phyloP scores from a whole-genome alignment of 192 early-diverging fungal genomes.

The Jimgerdemannia lactiflua region DNA sequence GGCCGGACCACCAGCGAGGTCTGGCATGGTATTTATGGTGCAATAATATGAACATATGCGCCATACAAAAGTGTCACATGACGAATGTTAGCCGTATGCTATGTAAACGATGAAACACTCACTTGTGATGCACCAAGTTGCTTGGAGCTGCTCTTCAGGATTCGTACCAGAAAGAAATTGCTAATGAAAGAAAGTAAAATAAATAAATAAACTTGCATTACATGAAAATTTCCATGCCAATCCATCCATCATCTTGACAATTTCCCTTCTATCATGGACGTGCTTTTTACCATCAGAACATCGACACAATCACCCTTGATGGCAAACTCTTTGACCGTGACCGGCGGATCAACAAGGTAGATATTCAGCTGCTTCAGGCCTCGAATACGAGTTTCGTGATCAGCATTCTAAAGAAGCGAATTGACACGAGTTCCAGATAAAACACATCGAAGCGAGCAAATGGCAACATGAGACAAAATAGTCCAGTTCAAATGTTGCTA shows the following conservation, averaged over 20 bases:
- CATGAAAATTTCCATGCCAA: too few relatives aligned
- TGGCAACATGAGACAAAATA: neutral
- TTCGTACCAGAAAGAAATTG: constrained; percentile 18
- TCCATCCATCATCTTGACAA: too few relatives aligned
- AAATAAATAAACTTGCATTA: too few relatives aligned
- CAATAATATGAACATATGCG: too few relatives aligned
- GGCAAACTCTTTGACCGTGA: constrained; percentile 10
- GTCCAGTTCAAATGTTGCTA: neutral
- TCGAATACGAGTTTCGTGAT: constrained; percentile 3
- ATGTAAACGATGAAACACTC: constrained; percentile 23
- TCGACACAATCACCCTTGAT: constrained; percentile 10
- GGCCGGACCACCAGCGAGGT: constrained; percentile 40
- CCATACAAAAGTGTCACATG: neutral
- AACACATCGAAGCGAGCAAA: neutral
- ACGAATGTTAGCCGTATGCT: neutral
- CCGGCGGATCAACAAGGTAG: constrained; percentile 20
- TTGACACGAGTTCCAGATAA: neutral
- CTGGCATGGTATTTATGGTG: neutral
- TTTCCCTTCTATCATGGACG: too few relatives aligned
- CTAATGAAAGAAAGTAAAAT: neutral
- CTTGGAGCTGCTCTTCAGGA: constrained; percentile 52
- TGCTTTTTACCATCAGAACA: neutral
- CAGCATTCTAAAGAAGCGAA: constrained; percentile 2
- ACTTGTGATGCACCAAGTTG: constrained; percentile 60
- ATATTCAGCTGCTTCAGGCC: constrained; percentile 9